Conservation (phyloP, 1,139 yeast species). For the Sugiyamaella xylanicola region DNA sequence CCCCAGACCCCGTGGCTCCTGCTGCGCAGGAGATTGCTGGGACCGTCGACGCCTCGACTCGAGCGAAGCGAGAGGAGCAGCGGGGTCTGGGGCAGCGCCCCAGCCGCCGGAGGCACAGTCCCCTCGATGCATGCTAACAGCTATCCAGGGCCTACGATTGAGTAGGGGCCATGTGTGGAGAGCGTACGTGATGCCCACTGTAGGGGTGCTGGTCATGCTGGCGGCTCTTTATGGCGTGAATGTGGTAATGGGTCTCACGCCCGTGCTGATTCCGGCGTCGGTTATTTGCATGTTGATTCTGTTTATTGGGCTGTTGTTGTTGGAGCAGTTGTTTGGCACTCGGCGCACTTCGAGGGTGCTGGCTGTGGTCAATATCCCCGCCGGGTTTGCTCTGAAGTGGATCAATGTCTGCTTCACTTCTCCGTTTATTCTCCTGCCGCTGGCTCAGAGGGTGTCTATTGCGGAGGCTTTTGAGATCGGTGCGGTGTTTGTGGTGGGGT, state of each 20-base stretch:
- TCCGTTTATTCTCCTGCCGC: conserved; percentile 69
- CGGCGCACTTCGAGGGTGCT: conserved; percentile 50
- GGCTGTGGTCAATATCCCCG: conserved; percentile 57
- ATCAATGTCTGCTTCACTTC: conserved; percentile 79
- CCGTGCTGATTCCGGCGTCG: conserved; percentile 69
- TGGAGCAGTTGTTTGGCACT: conserved; percentile 43
- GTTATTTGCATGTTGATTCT: conserved; percentile 73
- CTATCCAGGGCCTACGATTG: conserved; percentile 5
- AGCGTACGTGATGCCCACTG: conserved; percentile 25
- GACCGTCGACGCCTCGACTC: background rate
- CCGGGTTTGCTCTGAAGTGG: conserved; percentile 73
- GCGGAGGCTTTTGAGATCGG: conserved; percentile 74
- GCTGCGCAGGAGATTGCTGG: background rate
- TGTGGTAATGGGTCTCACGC: conserved; percentile 52
- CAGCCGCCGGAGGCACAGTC: conserved; percentile 1
- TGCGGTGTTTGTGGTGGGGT: conserved; percentile 70
- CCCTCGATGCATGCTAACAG: background rate
- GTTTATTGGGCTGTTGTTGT: conserved; percentile 51
- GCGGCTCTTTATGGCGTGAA: conserved; percentile 65
- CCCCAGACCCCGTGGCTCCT: background rate
- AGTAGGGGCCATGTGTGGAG: conserved; percentile 12
- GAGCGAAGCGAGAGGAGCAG: background rate
- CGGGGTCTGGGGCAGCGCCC: conserved; percentile 6
- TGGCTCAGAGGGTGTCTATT: conserved; percentile 62
- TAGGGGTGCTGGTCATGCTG: conserved; percentile 39